Evolutionary conservation across 2,329 filamentous ascomycete species (phyloP), one percentile per base, ranked within the genome.

Genomic region (Apiospora sp.): DNA sequence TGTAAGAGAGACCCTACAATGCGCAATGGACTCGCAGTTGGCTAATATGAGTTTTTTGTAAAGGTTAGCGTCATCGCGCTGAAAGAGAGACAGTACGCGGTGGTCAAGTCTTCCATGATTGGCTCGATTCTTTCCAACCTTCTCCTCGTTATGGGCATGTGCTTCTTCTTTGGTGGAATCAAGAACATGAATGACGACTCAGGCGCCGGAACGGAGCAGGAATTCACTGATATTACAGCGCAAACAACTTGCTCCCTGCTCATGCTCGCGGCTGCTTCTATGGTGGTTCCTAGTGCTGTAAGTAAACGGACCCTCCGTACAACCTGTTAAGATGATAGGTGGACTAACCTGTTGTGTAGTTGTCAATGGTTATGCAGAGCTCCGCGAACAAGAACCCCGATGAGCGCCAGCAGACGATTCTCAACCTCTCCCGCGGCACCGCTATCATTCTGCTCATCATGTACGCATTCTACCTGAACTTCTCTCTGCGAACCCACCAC

Each of bases 91-190:
- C 93, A 98, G 84, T 97, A 98, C 80, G 92, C 96, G 78, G 95
- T 98, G 76, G 96, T 98, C n/a, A 96, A 98, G 84, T 93, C 96
- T 27, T 97, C 94, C 75, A 98, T 98, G 95, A 91, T 98, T 46
- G 96, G 96, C 68, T 97, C 94, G 79, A 97, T 98, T 77, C 87
- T 98, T 51, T 98, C 96, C 76, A 98, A 98, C 83, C 92, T 98
- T 75, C 88, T 98, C 10, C 90, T 98, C 30, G 96, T 95, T 67
- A 88, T 95, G 80, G 92, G 93, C 77, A 94, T 93, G 87, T 94
- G 92, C 82, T 94, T 94, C 84, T 86, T 95, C 76, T 88, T 93
- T 71, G 93, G 93, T 71, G 93, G 93, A 44, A 84, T 94, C 73
- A 86, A 87, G 74, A 90, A 91, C 83, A 87, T 88, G 80, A 85